Base-by-base conservation (phyloP, 306 rosid species). In the Crotalaria pallida region DNA sequence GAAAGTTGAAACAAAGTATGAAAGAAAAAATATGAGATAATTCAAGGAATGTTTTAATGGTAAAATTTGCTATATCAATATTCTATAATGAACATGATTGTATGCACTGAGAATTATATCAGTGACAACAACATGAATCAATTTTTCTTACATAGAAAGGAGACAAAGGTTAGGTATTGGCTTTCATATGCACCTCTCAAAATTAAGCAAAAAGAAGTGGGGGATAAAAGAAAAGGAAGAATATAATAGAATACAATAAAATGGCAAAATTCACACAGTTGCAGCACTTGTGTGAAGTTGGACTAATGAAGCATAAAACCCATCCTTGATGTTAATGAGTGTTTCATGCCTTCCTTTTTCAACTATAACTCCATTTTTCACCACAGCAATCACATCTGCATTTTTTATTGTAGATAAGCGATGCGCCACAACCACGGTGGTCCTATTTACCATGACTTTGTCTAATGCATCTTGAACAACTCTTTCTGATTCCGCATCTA, bases 391-490 rank as follows among this genome's bases (percentile, higher is more conserved):
- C 13, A 84, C 75, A 63, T 92, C 95, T 3, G 98, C 98, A 45
- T 89, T 87, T 78, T 86, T 92, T 31, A 92, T 92, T 2, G 98
- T 92, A 17, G 96, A 89, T 0, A 92, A 66, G 17, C 91, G 83
- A 77, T 92, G 98, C 8, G 98, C 98, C 27, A 89, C 92, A 10
- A 92, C 90, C 52, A 89, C 87, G 0, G 98, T 89, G 24, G 96
- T 92, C 38, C 96, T 73, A 68, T 77, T 84, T 12, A 92, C 85
- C 92, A 92, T 86, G 10, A 92, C 96, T 69, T 47, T 80, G 59
- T 92, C 96, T 10, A 92, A 71, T 68, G 98, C 98, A 48, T 89
- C 96, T 80, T 92, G 98, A 48, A 92, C 98, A 7, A 92, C 89
- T 67, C 88, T 88, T 71, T 92, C 98, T 24, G 95, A 92, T 31